Base-by-base conservation (phyloP, 1,284 basidiomycete species). In the Amylostereum areolatum region DNA sequence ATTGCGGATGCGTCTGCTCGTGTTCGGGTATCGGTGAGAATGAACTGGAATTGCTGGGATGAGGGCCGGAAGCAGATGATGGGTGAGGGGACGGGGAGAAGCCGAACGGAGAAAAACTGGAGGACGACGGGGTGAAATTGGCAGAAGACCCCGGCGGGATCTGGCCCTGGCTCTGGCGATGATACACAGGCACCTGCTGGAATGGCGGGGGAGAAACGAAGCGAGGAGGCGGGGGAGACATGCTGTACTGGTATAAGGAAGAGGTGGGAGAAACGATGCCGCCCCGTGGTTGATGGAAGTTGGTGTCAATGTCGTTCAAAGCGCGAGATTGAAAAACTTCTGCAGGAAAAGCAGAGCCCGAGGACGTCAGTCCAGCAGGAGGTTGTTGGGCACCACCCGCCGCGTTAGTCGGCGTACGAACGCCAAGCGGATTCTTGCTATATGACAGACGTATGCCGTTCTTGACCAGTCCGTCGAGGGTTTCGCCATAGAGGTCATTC, bases 401-500 rank as follows among this genome's bases (percentile, higher is more conserved):
- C 5, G 77, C 75, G 55, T 78, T 81, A n/a, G 83, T 85, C 4
- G 86, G 84, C 8, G 85, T 89, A 41, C 87, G 83, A 42, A 89
- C 86, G 40, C 92, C 92, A 11, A 96, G 76, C 10, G 92, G 92
- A 62, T 96, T 95, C 77, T 96, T 96, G 68, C 92, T 95, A 67
- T 96, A 99, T 12, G 93, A 96, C 50, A 99, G 71, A 34, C 96
- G 87, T 52, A 99, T 97, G 4, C 94, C 92, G 52, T 92, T 91
- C 69, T 96, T 97, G 65, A 99, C 89, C 27, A 95, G 72, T 1
- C 95, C 94, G 54, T 83, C 82, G 35, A 99, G 75, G 8, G 83
- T 92, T 63, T 95, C 80, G n/a, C 95, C 96, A 55, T 96, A 94
- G 51, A 97, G 75, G 45, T 95, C 89, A 53, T 85, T 82, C 64